Evolutionary conservation across 805 yeast species (phyloP).

Genomic region (Nakazawaea siamensis): DNA sequence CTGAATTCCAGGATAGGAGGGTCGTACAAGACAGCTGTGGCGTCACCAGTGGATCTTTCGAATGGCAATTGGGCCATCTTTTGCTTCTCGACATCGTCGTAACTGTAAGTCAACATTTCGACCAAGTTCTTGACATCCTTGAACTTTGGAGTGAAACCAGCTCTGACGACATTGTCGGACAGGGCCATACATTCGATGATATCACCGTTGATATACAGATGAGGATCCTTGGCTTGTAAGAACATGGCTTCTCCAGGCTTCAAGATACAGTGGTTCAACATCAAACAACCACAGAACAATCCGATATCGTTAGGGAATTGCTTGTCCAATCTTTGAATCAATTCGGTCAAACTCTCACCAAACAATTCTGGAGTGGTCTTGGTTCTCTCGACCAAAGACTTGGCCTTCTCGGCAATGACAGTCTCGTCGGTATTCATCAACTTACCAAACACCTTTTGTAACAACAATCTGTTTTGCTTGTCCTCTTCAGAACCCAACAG

Average conservation of each 20-base stretch:
- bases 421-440: slow-evolving; percentile 78
- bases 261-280: slow-evolving; percentile 81
- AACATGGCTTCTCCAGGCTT: slow-evolving; percentile 94
- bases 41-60: slow-evolving; percentile 57
- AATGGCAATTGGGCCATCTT: slow-evolving; percentile 67
- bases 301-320: slow-evolving; percentile 96
- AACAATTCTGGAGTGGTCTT: slow-evolving; percentile 49
- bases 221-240: slow-evolving; percentile 94
- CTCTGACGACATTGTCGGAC: slow-evolving; percentile 94
- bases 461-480: slow-evolving; percentile 47
- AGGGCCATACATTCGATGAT: slow-evolving; percentile 99
- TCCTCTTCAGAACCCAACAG: slow-evolving; percentile 45
- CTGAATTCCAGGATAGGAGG: slow-evolving; percentile 98
- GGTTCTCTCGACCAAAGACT: slow-evolving; percentile 60
- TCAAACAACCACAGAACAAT: slow-evolving; percentile 87
- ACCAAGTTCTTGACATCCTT: slow-evolving; percentile 91
- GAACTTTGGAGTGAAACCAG: slow-evolving; percentile 99
- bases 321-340: slow-evolving; percentile 67
- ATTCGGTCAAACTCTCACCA: slow-evolving; percentile 52
- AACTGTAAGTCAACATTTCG: slow-evolving; percentile 81
- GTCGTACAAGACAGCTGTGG: slow-evolving; percentile 63
- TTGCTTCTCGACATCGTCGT: slow-evolving; percentile 87
- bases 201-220: slow-evolving; percentile 95
- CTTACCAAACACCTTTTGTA: slow-evolving; percentile 69
- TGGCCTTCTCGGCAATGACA: slow-evolving; percentile 48